Conservation (phyloP, 2,329 filamentous ascomycete genomes). For the Aspergillus hortae region DNA sequence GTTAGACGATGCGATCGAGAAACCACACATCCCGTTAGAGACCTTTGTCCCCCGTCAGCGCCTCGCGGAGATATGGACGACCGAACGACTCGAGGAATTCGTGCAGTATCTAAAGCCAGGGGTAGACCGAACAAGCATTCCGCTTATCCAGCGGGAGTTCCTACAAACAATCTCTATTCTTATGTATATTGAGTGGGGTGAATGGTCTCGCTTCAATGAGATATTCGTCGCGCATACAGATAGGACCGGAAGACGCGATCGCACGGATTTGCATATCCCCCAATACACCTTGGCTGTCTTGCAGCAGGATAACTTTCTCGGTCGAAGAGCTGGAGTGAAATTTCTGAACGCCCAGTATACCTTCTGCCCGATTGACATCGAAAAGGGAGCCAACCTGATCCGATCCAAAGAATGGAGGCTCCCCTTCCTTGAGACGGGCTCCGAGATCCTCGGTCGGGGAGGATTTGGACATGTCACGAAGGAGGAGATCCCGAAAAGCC, state of each 20-base stretch:
- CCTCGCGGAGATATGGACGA: conserved; percentile 9
- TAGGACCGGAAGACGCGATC: not conserved
- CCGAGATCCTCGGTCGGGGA: not conserved
- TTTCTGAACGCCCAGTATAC: conserved; percentile 2
- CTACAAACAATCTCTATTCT: conserved; percentile 13
- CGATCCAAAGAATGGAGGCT: conserved; percentile 10
- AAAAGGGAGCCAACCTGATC: conserved; percentile 7
- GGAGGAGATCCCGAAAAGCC: conserved; percentile 7
- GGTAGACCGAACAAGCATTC: not conserved
- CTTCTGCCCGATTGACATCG: conserved; percentile 10
- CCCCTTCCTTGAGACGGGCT: conserved; percentile 5
- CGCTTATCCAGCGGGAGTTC: not conserved
- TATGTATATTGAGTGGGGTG: conserved; percentile 9
- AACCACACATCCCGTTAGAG: not conserved
- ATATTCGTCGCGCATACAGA: conserved; percentile 9
- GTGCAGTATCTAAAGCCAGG: not conserved
- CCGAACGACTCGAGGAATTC: conserved; percentile 7
- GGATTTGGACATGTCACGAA: conserved; percentile 9
- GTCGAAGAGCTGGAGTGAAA: not conserved
- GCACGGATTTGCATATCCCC: conserved; percentile 5
- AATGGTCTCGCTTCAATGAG: conserved; percentile 8
- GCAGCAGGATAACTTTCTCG: conserved; percentile 5
- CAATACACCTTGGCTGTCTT: conserved; percentile 1
- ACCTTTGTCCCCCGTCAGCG: conserved; percentile 9
- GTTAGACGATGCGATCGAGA: not conserved